Conservation (phyloP, 257 asterid species). For the Ligustrum vulgare region DNA sequence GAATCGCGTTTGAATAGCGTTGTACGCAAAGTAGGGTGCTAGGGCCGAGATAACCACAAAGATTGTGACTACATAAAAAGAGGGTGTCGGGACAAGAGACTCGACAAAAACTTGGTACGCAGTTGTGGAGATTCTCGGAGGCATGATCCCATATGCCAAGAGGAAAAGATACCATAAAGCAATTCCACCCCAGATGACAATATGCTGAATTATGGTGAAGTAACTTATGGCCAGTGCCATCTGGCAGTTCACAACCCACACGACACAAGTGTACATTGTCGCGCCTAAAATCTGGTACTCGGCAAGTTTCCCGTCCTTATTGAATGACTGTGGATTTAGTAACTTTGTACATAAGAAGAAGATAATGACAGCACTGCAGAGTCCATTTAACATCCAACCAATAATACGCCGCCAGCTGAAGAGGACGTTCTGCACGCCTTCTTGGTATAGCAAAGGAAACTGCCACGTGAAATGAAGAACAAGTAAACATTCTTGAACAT, state of each 20-base stretch:
- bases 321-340: constrained; percentile 64
- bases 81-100: constrained; percentile 67
- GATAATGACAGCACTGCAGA: constrained; percentile 61
- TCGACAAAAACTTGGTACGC: constrained; percentile 72
- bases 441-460: constrained; percentile 95
- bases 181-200: constrained; percentile 88
- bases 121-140: constrained; percentile 46
- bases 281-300: constrained; percentile 66
- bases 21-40: constrained; percentile 1
- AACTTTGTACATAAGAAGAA: constrained; percentile 67
- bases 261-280: constrained; percentile 77
- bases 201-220: constrained; percentile 85
- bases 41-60: constrained; percentile 28
- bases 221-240: constrained; percentile 79
- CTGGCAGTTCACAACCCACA: constrained; percentile 93
- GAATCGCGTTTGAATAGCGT: constrained; percentile 40
- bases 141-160: constrained; percentile 61
- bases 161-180: constrained; percentile 83
- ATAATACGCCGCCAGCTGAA: constrained; percentile 90
- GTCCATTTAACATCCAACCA: constrained; percentile 95
- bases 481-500: background rate
- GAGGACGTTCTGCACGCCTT: constrained; percentile 84
- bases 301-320: constrained; percentile 60
- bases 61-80: constrained; percentile 53
- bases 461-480: constrained; percentile 37